Percentiles rank a stretch among this genome's conserved stretches.
Evolutionary conservation across 1,284 basidiomycete genomes (phyloP).

Genomic region (Fomes fomentarius): DNA sequence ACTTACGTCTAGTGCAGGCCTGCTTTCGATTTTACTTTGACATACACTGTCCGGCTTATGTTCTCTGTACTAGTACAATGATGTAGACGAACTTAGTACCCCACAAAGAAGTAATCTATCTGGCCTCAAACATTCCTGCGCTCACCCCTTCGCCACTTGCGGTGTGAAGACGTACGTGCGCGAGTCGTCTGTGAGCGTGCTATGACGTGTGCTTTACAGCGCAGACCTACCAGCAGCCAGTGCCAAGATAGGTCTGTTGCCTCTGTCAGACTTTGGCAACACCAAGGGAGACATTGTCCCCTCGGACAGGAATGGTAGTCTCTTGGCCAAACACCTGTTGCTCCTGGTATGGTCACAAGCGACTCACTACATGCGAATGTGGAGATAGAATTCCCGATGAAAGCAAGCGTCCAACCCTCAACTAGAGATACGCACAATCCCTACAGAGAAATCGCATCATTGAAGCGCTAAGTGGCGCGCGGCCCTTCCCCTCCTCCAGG

Average conservation of each 20-base stretch:
- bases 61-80: too few species aligned
- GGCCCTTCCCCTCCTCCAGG: slow-evolving; percentile 20
- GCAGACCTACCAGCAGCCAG: slow-evolving; percentile 23
- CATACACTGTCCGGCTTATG: too few species aligned
- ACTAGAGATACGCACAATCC: slow-evolving; percentile 6
- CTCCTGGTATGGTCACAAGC: slow-evolving; percentile 14
- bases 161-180: slow-evolving; percentile 29
- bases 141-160: too few species aligned
- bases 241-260: slow-evolving; percentile 11
- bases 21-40: too few species aligned
- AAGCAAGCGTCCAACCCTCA: too few species aligned
- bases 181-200: slow-evolving; percentile 27
- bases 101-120: too few species aligned
- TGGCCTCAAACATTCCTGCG: too few species aligned
- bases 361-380: not conserved
- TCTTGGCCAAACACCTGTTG: slow-evolving; percentile 13
- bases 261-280: not conserved
- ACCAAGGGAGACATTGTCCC: slow-evolving; percentile 9
- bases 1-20: too few species aligned
- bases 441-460: slow-evolving; percentile 15
- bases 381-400: not conserved
- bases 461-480: slow-evolving; percentile 6
- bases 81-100: too few species aligned
- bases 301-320: slow-evolving; percentile 9
- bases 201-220: slow-evolving; percentile 27